These are phyloP conservation scores for Anthoceros angustus DNA, from an alignment of 225 moss, liverwort and hornwort species.

Conservation along the genomic window DNA sequence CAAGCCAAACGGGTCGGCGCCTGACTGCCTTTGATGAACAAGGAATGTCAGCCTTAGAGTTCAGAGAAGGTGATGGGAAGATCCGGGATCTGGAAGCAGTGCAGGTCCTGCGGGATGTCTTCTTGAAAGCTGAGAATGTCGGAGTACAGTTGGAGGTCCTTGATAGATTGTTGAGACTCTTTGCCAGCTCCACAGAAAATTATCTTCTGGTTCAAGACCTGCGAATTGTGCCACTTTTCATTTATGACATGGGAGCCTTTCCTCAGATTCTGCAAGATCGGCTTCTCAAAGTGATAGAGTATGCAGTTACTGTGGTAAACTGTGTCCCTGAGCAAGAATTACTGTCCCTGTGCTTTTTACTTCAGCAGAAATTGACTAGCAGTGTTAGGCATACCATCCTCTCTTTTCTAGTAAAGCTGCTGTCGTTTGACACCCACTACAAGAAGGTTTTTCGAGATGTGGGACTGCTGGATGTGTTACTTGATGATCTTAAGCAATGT, in stretches of 20 bases:
- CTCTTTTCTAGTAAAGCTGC: conserved; percentile 77
- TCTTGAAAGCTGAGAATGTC: conserved; percentile 54
- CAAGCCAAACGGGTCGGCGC: conserved; percentile 19
- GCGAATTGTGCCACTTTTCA: conserved; percentile 75
- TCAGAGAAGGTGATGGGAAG: conserved; percentile 42
- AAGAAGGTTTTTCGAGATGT: conserved; percentile 90
- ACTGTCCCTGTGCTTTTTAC: conserved; percentile 79
- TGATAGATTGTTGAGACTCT: conserved; percentile 75
- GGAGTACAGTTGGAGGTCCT: conserved; percentile 61
- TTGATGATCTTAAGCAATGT: conserved; percentile 78
- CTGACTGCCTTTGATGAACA: conserved; percentile 32
- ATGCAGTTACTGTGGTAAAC: conserved; percentile 78
- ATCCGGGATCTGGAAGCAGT: conserved; percentile 63
- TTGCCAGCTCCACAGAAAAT: conserved; percentile 85
- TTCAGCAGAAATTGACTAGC: conserved; percentile 70
- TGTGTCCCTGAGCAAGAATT: conserved; percentile 89
- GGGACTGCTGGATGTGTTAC: conserved; percentile 72
- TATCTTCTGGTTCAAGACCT: conserved; percentile 80
- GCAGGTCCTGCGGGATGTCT: conserved; percentile 75
- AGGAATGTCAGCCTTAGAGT: conserved; percentile 18
- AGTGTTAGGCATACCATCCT: conserved; percentile 56
- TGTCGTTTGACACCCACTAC: conserved; percentile 91
- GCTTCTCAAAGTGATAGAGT: conserved; percentile 87
- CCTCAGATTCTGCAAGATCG: conserved; percentile 74
- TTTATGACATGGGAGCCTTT: conserved; percentile 80